phyloP scores from a whole-genome alignment of 78 protist species.

The Isochrysis galbana region DNA sequence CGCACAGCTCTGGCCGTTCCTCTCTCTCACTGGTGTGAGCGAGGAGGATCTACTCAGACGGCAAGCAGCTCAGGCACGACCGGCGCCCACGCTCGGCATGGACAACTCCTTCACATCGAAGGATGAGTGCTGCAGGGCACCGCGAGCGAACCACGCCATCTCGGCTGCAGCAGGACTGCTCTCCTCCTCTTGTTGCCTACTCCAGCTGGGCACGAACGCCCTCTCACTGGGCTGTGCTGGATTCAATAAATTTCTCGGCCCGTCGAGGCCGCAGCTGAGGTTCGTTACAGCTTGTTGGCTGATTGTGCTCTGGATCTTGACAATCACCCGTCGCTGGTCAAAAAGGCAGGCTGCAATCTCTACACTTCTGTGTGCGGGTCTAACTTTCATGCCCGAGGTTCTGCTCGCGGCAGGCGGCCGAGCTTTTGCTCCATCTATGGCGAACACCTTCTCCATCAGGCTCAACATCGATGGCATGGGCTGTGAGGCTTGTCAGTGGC shows the following conservation, averaged over 20 bases:
- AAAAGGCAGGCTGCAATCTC: background rate
- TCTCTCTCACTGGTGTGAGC: too few relatives aligned
- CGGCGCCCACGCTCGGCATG: background rate
- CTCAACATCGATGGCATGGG: background rate
- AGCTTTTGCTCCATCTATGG: background rate
- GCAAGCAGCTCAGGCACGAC: background rate
- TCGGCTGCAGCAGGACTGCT: background rate
- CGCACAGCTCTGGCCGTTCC: too few relatives aligned
- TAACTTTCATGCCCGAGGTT: background rate
- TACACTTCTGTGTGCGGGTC: background rate
- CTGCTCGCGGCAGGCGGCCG: background rate
- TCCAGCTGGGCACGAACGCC: slow-evolving; percentile 5
- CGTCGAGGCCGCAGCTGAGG: background rate
- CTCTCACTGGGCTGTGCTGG: slow-evolving; percentile 23
- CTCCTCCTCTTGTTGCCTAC: slow-evolving; percentile 23
- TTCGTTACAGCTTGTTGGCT: background rate
- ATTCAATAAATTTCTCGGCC: slow-evolving; percentile 24
- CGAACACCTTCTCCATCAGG: background rate
- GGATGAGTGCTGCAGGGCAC: background rate
- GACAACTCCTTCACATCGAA: background rate
- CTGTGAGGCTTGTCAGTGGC: background rate
- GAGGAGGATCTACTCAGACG: background rate
- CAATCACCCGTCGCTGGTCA: background rate
- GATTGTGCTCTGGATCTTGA: background rate
- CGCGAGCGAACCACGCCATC: background rate